Evolutionary conservation across 1,284 basidiomycete species (phyloP).

Genomic region (Erythrobasidium hasegawianum): DNA sequence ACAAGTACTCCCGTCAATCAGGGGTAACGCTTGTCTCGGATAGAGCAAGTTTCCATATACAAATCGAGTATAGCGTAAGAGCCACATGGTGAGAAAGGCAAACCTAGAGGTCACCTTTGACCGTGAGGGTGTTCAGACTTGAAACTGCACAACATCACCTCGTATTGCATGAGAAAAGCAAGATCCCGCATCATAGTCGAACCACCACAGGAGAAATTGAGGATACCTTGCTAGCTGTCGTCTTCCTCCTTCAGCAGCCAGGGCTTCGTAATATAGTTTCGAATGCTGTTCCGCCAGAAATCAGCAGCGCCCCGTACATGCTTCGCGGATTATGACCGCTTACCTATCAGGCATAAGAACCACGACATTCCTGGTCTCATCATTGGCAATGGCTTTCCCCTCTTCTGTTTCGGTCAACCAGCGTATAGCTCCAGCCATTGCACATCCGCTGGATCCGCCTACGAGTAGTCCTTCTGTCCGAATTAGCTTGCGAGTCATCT

Average conservation of each 20-base stretch:
- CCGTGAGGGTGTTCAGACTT: no score
- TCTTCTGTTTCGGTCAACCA: conserved; percentile 67
- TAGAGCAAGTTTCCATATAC: no score
- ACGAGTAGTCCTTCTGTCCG: conserved; percentile 80
- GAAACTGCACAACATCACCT: no score
- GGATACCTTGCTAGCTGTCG: no score
- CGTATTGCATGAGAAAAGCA: no score
- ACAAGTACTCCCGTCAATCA: no score
- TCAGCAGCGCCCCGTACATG: background rate
- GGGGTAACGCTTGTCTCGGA: no score
- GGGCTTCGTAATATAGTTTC: conserved; percentile 91
- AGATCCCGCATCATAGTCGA: no score
- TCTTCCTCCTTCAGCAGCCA: conserved; percentile 44
- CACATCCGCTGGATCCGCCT: conserved; percentile 86
- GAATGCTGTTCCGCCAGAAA: conserved; percentile 60
- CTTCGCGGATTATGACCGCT: conserved; percentile 50
- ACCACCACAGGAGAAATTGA: no score
- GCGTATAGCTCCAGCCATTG: conserved; percentile 68
- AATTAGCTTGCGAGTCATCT: conserved; percentile 71
- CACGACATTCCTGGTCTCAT: conserved; percentile 77
- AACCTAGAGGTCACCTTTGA: no score
- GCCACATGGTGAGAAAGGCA: no score
- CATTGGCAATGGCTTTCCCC: conserved; percentile 62
- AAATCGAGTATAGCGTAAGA: no score
- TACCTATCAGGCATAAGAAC: conserved; percentile 72